Evolutionary conservation across 1,139 yeast species (phyloP).

Genomic region (Geotrichum histeridarum): DNA sequence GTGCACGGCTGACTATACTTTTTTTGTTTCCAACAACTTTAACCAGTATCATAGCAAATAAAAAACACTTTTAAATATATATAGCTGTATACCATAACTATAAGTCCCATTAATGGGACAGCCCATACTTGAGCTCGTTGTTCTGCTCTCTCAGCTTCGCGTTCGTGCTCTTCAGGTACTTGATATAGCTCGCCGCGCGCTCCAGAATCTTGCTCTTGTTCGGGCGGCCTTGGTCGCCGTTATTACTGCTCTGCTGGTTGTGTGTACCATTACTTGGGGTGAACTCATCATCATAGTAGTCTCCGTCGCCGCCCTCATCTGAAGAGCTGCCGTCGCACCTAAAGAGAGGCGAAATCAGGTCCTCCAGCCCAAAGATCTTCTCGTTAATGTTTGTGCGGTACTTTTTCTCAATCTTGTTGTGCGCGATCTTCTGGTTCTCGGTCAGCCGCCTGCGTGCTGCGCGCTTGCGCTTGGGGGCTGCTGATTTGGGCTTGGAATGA

Average conservation of each 20-base stretch:
- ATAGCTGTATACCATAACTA: neutral
- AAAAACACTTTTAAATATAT: too few species aligned
- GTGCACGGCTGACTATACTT: too few species aligned
- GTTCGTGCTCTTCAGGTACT: constrained; percentile 9
- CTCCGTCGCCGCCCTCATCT: neutral
- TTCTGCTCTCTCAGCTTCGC: constrained; percentile 2
- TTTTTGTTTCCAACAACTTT: too few species aligned
- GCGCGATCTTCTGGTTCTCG: constrained; percentile 62
- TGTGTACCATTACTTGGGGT: neutral
- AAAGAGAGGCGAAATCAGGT: constrained; percentile 55
- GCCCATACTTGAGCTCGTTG: neutral
- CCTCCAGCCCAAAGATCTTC: constrained; percentile 61
- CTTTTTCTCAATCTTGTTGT: constrained; percentile 63
- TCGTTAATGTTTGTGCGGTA: constrained; percentile 69
- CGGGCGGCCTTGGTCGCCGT: constrained; percentile 3
- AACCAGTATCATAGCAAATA: too few species aligned
- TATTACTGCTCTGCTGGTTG: neutral
- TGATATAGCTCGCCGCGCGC: constrained; percentile 14
- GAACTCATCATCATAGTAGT: neutral
- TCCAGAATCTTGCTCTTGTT: constrained; percentile 16
- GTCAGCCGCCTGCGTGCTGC: constrained; percentile 56
- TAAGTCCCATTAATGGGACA: neutral
- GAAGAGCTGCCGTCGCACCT: constrained; percentile 41
- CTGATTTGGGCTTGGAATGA: too few species aligned
- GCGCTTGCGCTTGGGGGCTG: constrained; percentile 37